A percentile compares a stretch with the other conserved stretches of the same genome.
Conservation (phyloP, 805 yeast genomes). For the Sugiyamaella floridensis region DNA sequence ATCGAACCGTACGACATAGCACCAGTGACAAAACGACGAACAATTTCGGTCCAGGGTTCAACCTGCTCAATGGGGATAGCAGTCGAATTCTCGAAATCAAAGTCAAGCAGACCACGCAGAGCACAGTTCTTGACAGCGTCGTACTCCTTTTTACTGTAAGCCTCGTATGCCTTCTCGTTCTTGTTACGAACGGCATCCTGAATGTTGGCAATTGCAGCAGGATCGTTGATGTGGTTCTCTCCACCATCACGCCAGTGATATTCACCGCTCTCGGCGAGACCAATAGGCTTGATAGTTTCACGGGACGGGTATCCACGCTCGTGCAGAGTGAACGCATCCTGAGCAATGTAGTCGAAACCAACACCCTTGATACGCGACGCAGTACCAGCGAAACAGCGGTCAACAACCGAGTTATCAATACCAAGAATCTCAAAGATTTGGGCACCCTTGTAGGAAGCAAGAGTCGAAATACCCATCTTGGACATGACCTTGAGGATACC, state of each 20-base stretch:
- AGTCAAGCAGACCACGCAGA: conserved; percentile 85
- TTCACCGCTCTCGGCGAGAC: conserved; percentile 91
- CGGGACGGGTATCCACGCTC: conserved; percentile 86
- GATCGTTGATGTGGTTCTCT: conserved; percentile 89
- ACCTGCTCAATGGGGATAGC: conserved; percentile 95
- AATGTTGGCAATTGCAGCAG: conserved; percentile 86
- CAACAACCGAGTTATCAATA: conserved; percentile 89
- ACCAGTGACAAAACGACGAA: conserved; percentile 95
- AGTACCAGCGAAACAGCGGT: conserved; percentile 93
- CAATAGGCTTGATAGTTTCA: conserved; percentile 58
- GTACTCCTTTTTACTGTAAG: conserved; percentile 80
- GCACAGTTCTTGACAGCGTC: conserved; percentile 93
- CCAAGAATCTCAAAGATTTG: conserved; percentile 97
- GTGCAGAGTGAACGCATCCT: conserved; percentile 91
- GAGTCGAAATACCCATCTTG: conserved; percentile 97
- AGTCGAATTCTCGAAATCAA: conserved; percentile 64
- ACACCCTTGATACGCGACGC: conserved; percentile 95
- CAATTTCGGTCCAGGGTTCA: conserved; percentile 99
- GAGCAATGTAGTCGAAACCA: conserved; percentile 92
- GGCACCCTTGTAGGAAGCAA: conserved; percentile 98
- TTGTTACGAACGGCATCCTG: conserved; percentile 98
- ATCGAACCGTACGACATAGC: conserved; percentile 99
- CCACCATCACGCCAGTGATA: conserved; percentile 99
- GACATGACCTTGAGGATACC: conserved; percentile 97
- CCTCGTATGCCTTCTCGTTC: conserved; percentile 86